These are phyloP conservation scores for Cladophialophora exuberans DNA, from an alignment of 2,329 filamentous ascomycete genomes.

Conservation along the genomic window DNA sequence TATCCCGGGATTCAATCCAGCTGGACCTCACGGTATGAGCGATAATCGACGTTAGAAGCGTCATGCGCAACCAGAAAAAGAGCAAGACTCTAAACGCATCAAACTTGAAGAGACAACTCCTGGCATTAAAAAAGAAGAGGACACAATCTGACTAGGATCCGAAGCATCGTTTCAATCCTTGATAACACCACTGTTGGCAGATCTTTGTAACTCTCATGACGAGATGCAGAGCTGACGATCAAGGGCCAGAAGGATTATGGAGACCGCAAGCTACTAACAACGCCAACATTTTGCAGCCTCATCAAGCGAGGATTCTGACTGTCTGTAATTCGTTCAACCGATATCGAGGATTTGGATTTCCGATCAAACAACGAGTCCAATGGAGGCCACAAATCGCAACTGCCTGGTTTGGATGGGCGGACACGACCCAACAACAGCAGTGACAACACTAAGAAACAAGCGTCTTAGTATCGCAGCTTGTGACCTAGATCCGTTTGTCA, in stretches of 20 bases:
- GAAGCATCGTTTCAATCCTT: background rate
- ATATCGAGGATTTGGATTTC: too few species aligned
- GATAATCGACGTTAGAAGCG: constrained; percentile 25
- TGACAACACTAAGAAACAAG: background rate
- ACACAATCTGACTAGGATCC: background rate
- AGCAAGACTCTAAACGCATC: background rate
- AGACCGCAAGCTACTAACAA: too few species aligned
- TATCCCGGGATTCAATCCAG: constrained; percentile 31
- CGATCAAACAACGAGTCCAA: too few species aligned
- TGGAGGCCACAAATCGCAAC: too few species aligned
- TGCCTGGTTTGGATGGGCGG: too few species aligned
- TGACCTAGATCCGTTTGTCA: constrained; percentile 3
- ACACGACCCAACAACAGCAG: background rate
- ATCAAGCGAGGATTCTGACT: too few species aligned
- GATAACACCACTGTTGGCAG: background rate
- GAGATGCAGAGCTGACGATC: too few species aligned
- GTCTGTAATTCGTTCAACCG: too few species aligned
- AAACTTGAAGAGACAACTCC: background rate
- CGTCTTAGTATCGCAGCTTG: background rate
- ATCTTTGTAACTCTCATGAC: too few species aligned
- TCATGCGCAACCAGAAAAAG: background rate
- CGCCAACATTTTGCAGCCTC: too few species aligned
- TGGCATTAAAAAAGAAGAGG: background rate
- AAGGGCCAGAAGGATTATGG: too few species aligned
- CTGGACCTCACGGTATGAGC: constrained; percentile 28